Percentiles rank a stretch among this genome's conserved stretches.
Conservation (phyloP, 257 asterid species). For the Solanum etuberosum region DNA sequence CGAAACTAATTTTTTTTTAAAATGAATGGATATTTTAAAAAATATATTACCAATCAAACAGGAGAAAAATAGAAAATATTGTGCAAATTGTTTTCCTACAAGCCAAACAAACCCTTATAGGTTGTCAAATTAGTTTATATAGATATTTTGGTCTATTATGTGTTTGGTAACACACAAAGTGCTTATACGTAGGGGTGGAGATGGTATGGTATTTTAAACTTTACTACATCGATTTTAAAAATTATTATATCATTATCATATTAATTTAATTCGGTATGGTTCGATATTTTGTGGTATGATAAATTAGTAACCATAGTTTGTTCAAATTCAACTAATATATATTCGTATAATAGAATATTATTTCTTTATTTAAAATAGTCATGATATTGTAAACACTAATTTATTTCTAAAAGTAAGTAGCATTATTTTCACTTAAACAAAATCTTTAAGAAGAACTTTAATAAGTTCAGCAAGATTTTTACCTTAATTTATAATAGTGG, state of each 20-base stretch:
- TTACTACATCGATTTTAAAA: rapidly evolving
- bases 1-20: neutral
- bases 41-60: neutral
- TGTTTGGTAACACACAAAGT: neutral
- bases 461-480: neutral
- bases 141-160: neutral
- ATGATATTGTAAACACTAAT: neutral
- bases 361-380: too few relatives aligned
- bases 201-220: too few relatives aligned
- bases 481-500: neutral
- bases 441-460: neutral
- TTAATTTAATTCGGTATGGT: neutral
- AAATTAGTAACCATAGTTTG: rapidly evolving
- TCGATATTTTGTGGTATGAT: neutral
- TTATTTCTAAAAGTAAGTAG: neutral
- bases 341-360: too few relatives aligned
- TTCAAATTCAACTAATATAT: too few relatives aligned
- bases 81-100: neutral
- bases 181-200: neutral
- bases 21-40: too few relatives aligned
- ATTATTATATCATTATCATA: too few relatives aligned
- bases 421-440: neutral
- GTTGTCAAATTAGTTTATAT: neutral
- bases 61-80: neutral
- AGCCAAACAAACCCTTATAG: neutral